Evolutionary conservation across 1,284 basidiomycete genomes (phyloP).

Genomic region (Ustilago sp.): DNA sequence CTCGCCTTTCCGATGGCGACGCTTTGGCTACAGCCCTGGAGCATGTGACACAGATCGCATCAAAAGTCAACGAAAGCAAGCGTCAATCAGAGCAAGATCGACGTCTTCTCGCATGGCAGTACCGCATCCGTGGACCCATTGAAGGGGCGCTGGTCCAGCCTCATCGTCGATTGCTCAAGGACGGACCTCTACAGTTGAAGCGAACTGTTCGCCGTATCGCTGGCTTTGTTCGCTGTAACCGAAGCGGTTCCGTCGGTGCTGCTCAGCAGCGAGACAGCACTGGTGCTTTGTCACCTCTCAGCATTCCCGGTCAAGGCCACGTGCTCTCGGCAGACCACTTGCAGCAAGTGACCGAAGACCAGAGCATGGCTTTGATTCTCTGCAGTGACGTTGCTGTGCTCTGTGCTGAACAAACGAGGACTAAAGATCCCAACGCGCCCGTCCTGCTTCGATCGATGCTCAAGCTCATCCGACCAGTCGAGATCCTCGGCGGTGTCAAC

Average conservation of each 20-base stretch:
- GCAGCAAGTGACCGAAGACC: constrained; percentile 71
- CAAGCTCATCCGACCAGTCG: constrained; percentile 42
- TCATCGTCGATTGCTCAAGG: constrained; percentile 78
- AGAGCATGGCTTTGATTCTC: constrained; percentile 73
- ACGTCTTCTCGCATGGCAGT: constrained; percentile 76
- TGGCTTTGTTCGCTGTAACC: constrained; percentile 74
- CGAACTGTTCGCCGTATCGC: constrained; percentile 89
- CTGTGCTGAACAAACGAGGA: constrained; percentile 76
- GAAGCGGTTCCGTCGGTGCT: constrained; percentile 26
- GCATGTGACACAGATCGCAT: constrained; percentile 61
- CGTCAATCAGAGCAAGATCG: constrained; percentile 70
- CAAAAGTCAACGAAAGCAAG: constrained; percentile 68
- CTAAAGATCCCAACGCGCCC: constrained; percentile 22
- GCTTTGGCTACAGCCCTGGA: constrained; percentile 56
- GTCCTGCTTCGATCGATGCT: constrained; percentile 35
- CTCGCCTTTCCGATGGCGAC: constrained; percentile 40
- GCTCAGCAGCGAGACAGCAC: constrained; percentile 8
- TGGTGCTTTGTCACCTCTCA: constrained; percentile 9
- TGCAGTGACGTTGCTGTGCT: constrained; percentile 93
- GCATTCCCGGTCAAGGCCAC: constrained; percentile 7
- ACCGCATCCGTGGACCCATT: constrained; percentile 87
- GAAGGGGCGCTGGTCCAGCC: constrained; percentile 97
- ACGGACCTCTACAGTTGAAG: constrained; percentile 81
- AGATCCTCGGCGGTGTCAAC: constrained; percentile 40
- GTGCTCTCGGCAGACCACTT: constrained; percentile 89